A percentile compares a stretch with the other conserved stretches of the same genome.
Evolutionary conservation across 1,139 yeast genomes (phyloP).

Genomic region (Geotrichum histeridarum): DNA sequence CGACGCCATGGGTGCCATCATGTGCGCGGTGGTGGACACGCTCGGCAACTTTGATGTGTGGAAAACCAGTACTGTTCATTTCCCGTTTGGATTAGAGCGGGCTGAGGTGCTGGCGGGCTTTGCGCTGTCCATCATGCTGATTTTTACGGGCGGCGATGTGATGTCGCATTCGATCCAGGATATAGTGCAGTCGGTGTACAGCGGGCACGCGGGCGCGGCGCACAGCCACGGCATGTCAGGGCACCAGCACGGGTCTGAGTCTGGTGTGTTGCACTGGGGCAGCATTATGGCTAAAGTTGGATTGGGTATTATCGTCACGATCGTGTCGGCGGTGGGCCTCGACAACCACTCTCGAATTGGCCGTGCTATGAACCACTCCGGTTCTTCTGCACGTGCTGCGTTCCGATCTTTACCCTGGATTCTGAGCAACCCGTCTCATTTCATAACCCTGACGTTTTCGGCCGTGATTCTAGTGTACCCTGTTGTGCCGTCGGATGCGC

Average conservation of each 20-base stretch:
- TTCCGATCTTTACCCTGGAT: slow-evolving; percentile 28
- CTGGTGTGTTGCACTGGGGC: slow-evolving; percentile 22
- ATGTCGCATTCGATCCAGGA: slow-evolving; percentile 82
- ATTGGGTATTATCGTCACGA: slow-evolving; percentile 34
- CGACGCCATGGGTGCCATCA: slow-evolving; percentile 74
- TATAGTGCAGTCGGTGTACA: slow-evolving; percentile 48
- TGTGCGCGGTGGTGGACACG: slow-evolving; percentile 67
- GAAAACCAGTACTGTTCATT: slow-evolving; percentile 72
- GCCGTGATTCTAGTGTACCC: slow-evolving; percentile 34
- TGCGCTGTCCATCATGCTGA: slow-evolving; percentile 74
- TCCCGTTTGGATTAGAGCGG: slow-evolving; percentile 89
- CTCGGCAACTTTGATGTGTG: slow-evolving; percentile 89
- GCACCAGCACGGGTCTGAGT: background rate
- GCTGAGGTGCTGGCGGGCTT: slow-evolving; percentile 83
- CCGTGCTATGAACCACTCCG: slow-evolving; percentile 25
- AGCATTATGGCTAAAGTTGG: slow-evolving; percentile 31
- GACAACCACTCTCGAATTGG: slow-evolving; percentile 35
- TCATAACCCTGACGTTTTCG: slow-evolving; percentile 57
- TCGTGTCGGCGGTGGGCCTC: slow-evolving; percentile 35
- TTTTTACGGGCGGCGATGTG: slow-evolving; percentile 88
- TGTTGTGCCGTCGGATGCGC: slow-evolving; percentile 20
- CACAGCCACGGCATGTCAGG: slow-evolving; percentile 51
- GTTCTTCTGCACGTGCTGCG: background rate
- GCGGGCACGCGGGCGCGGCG: slow-evolving; percentile 34
- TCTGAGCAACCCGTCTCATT: slow-evolving; percentile 55